A percentile compares a stretch with the other conserved stretches of the same genome.
Conservation (phyloP, 805 yeast genomes). For the Candida awuae region DNA sequence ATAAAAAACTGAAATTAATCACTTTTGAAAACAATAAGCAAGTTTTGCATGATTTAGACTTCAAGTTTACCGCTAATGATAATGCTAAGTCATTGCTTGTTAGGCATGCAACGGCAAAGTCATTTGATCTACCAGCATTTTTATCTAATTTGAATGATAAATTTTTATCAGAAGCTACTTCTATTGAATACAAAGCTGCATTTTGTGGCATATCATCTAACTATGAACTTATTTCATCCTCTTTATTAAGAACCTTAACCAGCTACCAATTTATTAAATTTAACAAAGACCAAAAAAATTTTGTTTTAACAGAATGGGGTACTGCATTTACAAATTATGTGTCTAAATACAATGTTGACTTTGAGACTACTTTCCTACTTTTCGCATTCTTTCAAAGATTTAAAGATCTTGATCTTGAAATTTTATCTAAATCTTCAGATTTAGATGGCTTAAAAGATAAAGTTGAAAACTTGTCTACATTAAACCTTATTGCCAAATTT, state of each 20-base stretch:
- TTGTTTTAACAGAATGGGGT: conserved; percentile 46
- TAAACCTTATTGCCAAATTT: conserved; percentile 41
- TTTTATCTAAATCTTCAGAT: conserved; percentile 31
- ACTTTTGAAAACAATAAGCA: conserved; percentile 22
- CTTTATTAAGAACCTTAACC: conserved; percentile 44
- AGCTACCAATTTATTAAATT: conserved; percentile 42
- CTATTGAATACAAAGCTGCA: conserved; percentile 9
- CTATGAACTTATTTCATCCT: conserved; percentile 51
- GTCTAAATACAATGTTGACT: conserved; percentile 1
- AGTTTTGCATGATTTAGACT: conserved; percentile 34
- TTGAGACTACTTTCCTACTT: conserved; percentile 30
- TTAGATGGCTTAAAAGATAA: conserved; percentile 29
- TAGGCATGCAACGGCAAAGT: conserved; percentile 26
- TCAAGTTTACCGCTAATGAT: conserved; percentile 32
- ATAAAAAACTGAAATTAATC: conserved; percentile 50
- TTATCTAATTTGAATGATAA: conserved; percentile 26
- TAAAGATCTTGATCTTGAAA: conserved; percentile 34
- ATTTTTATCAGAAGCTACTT: conserved; percentile 18
- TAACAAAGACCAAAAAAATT: conserved; percentile 18
- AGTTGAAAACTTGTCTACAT: conserved; percentile 24
- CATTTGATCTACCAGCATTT: conserved; percentile 27
- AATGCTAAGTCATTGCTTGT: conserved; percentile 18
- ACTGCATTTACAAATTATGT: conserved; percentile 28
- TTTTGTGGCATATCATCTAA: conserved; percentile 30
- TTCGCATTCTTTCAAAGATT: conserved; percentile 36